These are phyloP conservation scores for Colletotrichum spaethianum DNA, from an alignment of 2,329 filamentous ascomycete genomes.

Conservation along the genomic window DNA sequence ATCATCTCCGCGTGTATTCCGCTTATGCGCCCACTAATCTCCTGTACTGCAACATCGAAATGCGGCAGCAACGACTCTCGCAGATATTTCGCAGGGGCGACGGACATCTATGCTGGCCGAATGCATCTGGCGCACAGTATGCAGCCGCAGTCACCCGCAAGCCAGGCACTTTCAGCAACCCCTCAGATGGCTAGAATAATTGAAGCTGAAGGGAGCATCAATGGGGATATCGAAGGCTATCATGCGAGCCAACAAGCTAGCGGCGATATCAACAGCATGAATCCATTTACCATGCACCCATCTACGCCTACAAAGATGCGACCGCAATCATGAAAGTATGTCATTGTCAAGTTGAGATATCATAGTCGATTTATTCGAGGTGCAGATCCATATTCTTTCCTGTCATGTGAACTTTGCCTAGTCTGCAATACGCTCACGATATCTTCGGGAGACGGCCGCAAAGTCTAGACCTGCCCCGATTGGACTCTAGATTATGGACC, in stretches of 20 bases:
- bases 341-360: background rate
- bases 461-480: too few relatives aligned
- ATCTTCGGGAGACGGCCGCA: too few relatives aligned
- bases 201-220: background rate
- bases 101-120: background rate
- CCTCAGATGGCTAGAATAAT: background rate
- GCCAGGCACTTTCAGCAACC: too few relatives aligned
- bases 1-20: constrained; percentile 17
- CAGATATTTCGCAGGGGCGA: background rate
- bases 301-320: background rate
- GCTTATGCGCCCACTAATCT: constrained; percentile 11
- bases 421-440: too few relatives aligned
- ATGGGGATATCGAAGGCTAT: background rate
- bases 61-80: background rate
- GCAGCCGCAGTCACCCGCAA: background rate
- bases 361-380: too few relatives aligned
- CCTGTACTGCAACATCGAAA: background rate
- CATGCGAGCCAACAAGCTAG: background rate
- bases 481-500: too few relatives aligned
- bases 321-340: background rate
- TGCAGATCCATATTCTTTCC: too few relatives aligned
- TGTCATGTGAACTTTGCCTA: too few relatives aligned
- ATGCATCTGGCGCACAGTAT: background rate
- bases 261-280: background rate
- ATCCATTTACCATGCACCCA: background rate